Conservation (phyloP, 169 alveolate species). For the Cryptosporidium ubiquitum region DNA sequence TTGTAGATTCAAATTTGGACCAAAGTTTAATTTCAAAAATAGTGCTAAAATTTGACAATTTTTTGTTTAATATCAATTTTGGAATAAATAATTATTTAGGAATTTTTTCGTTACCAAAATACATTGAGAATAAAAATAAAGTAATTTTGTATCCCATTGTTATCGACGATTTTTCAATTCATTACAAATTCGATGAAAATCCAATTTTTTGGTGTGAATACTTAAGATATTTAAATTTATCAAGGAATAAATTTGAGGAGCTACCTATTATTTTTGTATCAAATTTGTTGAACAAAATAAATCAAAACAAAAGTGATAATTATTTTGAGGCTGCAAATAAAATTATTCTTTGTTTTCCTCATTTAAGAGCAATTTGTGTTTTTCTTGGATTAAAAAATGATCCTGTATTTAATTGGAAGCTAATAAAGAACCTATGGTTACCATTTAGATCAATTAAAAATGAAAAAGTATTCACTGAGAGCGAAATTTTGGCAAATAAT, state of each 20-base stretch:
- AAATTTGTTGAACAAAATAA: slow-evolving; percentile 1
- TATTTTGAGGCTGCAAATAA: slow-evolving; percentile 9
- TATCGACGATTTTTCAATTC: background rate
- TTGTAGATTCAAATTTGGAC: slow-evolving; percentile 1
- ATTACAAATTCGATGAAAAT: background rate
- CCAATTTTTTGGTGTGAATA: slow-evolving; percentile 53
- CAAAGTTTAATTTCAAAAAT: background rate
- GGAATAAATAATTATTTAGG: slow-evolving; percentile 1
- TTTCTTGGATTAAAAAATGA: slow-evolving; percentile 7
- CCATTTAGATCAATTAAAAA: slow-evolving; percentile 23
- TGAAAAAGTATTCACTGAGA: background rate
- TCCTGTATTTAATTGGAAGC: slow-evolving; percentile 43
- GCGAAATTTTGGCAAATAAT: background rate
- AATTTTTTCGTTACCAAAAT: slow-evolving; percentile 36
- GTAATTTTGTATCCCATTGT: background rate
- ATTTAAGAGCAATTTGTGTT: slow-evolving; percentile 16
- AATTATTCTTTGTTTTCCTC: slow-evolving; percentile 32
- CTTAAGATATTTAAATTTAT: background rate
- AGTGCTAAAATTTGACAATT: background rate
- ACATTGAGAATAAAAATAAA: background rate
- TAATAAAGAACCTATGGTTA: slow-evolving; percentile 42
- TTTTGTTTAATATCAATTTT: slow-evolving; percentile 7
- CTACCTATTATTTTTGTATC: background rate
- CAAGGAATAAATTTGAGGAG: slow-evolving; percentile 19
- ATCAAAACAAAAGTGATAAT: background rate